A percentile compares a stretch with the other conserved stretches of the same genome.
Conservation (phyloP, 192 early-diverging fungal species). For the Coemansia sp. region DNA sequence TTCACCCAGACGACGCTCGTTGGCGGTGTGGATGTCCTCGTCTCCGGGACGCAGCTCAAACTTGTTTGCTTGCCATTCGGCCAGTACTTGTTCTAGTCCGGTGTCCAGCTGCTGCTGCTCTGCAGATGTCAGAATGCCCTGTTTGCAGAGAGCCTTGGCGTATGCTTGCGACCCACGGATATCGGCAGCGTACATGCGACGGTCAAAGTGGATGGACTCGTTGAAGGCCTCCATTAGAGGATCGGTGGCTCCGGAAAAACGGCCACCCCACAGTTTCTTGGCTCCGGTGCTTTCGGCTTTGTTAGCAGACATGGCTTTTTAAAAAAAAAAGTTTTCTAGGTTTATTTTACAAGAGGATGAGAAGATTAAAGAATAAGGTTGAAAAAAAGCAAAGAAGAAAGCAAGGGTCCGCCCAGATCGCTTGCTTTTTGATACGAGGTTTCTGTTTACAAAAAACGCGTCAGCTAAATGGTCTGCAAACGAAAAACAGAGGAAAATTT, state of each 20-base stretch:
- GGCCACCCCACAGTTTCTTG: conserved; percentile 78
- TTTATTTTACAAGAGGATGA: background rate
- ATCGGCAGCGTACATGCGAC: conserved; percentile 89
- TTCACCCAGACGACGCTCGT: conserved; percentile 93
- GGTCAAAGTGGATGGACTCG: conserved; percentile 91
- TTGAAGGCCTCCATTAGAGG: conserved; percentile 98
- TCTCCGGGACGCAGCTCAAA: conserved; percentile 78
- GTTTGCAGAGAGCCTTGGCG: conserved; percentile 72
- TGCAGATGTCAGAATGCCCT: conserved; percentile 72
- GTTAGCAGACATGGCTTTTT: background rate
- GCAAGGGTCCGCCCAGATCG: no score
- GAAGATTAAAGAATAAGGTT: background rate
- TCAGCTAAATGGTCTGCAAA: background rate
- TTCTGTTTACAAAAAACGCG: background rate
- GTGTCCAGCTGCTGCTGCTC: conserved; percentile 72
- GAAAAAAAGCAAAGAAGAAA: background rate
- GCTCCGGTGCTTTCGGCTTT: conserved; percentile 4
- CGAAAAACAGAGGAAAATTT: background rate
- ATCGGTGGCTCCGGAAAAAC: conserved; percentile 88
- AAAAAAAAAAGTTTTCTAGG: background rate
- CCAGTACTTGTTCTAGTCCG: conserved; percentile 73
- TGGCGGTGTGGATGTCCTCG: conserved; percentile 99
- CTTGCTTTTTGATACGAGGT: no score
- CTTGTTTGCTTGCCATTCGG: conserved; percentile 76
- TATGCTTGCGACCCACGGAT: conserved; percentile 87